These are phyloP conservation scores for Neostapfia colusana DNA, from an alignment of 176 grass and related monocot genomes.

Conservation along the genomic window DNA sequence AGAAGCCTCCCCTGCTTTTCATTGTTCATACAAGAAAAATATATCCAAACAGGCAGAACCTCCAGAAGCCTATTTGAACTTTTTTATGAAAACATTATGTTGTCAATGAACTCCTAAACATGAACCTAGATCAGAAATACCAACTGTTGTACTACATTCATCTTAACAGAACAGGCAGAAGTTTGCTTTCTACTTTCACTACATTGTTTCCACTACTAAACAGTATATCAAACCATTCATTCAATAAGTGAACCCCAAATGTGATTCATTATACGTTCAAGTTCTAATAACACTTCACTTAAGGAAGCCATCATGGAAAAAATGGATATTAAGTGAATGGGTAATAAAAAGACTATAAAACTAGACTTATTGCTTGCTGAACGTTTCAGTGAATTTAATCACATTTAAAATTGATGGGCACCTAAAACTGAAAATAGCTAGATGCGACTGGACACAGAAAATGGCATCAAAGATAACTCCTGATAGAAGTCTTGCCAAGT, in stretches of 20 bases:
- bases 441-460: neutral
- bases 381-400: neutral
- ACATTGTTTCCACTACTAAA: neutral
- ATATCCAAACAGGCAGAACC: neutral
- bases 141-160: neutral
- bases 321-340: neutral
- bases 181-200: neutral
- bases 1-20: no score
- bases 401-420: neutral
- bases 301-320: neutral
- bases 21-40: no score
- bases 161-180: neutral
- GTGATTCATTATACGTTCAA: neutral
- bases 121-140: constrained; percentile 1
- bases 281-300: neutral
- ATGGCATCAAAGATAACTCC: neutral
- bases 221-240: neutral
- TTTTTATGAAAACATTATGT: neutral
- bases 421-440: neutral
- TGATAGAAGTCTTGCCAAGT: neutral
- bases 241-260: neutral
- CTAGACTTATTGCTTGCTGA: neutral
- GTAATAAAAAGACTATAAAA: neutral
- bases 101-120: neutral
- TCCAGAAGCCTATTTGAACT: neutral